These are phyloP conservation scores for Aspergillus cejpii DNA, from an alignment of 2,329 filamentous ascomycete species.

Conservation along the genomic window DNA sequence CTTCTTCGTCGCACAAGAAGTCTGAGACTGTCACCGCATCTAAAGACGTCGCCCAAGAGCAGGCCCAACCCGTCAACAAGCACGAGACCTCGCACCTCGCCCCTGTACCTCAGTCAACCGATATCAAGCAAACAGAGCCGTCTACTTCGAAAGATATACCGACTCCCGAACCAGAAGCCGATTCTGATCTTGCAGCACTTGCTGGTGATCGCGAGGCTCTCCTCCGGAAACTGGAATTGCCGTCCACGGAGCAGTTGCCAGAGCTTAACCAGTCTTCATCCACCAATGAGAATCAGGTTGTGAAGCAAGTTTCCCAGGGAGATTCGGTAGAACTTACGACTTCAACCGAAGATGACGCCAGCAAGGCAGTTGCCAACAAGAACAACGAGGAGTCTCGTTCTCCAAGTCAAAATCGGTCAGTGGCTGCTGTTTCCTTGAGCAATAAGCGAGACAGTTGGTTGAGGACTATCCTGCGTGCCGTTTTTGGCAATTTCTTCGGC, in stretches of 20 bases:
- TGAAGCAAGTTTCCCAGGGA: conserved; percentile 34
- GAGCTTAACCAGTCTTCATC: conserved; percentile 34
- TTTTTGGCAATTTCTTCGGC: conserved; percentile 38
- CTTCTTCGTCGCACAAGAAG: conserved; percentile 17
- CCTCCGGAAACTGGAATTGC: conserved; percentile 26
- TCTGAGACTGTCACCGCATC: conserved; percentile 9
- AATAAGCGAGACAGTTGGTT: conserved; percentile 37
- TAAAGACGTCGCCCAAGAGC: conserved; percentile 8
- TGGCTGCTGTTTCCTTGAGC: conserved; percentile 36
- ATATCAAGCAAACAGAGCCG: conserved; percentile 18
- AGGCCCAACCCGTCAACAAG: conserved; percentile 13
- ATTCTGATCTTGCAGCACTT: conserved; percentile 27
- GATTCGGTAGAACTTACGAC: conserved; percentile 7
- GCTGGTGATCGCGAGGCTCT: conserved; percentile 31
- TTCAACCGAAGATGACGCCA: conserved; percentile 8
- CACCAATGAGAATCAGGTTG: conserved; percentile 93
- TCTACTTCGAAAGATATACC: conserved; percentile 18
- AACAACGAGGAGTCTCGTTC: conserved; percentile 28
- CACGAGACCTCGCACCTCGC: conserved; percentile 5
- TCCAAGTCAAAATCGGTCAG: conserved; percentile 34
- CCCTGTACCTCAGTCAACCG: conserved; percentile 16
- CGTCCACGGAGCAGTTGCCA: conserved; percentile 26
- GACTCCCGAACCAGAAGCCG: conserved; percentile 28
- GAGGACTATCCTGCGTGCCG: conserved; percentile 36
- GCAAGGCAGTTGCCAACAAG: conserved; percentile 12